These are phyloP conservation scores for Samsoniella hepiali DNA, from an alignment of 2,329 filamentous ascomycete species.

Conservation along the genomic window DNA sequence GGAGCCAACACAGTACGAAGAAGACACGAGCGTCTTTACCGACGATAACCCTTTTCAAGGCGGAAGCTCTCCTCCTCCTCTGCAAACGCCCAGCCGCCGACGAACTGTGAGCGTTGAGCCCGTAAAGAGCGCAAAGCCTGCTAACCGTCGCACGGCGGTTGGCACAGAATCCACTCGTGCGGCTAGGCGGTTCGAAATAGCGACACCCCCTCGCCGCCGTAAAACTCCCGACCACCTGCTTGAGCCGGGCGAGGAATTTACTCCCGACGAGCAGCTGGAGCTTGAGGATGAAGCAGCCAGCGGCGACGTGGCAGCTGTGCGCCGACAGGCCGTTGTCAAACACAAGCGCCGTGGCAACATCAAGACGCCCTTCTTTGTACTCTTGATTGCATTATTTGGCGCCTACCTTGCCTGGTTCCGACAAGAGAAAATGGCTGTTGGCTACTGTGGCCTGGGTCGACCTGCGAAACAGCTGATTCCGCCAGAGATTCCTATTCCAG, in stretches of 20 bases:
- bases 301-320: constrained; percentile 46
- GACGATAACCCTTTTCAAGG: constrained; percentile 93
- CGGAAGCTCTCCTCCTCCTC: constrained; percentile 64
- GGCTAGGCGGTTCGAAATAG: constrained; percentile 57
- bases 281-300: constrained; percentile 64
- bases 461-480: constrained; percentile 52
- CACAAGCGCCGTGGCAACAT: constrained; percentile 44
- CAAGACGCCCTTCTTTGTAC: constrained; percentile 65
- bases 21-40: constrained; percentile 67
- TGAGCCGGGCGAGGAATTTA: constrained; percentile 86
- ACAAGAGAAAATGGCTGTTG: constrained; percentile 93
- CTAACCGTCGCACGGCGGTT: constrained; percentile 44
- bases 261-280: constrained; percentile 82
- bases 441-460: constrained; percentile 85
- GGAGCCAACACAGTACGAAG: constrained; percentile 35
- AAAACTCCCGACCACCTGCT: constrained; percentile 39
- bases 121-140: constrained; percentile 41
- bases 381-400: constrained; percentile 66
- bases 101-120: constrained; percentile 45
- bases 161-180: constrained; percentile 29
- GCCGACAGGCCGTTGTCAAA: constrained; percentile 39
- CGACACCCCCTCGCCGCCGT: constrained; percentile 38
- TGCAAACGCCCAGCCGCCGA: constrained; percentile 49
- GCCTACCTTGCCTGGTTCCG: constrained; percentile 81
- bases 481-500: constrained; percentile 57